Evolutionary conservation across 139 green algal genomes (phyloP).

Genomic region (Medakamo hakoo): DNA sequence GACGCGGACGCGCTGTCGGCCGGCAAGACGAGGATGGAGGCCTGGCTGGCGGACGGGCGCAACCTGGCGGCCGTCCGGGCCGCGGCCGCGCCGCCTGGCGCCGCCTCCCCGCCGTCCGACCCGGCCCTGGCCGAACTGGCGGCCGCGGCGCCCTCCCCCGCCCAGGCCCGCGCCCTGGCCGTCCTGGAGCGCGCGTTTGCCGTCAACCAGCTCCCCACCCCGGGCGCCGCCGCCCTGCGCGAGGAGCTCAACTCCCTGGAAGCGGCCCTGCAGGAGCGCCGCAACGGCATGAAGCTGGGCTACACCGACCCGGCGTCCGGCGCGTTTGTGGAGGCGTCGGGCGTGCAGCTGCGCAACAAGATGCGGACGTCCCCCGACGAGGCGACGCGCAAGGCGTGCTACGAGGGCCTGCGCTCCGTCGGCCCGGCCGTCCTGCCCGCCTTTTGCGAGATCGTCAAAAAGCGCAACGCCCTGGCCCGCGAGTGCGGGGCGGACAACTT

Average conservation of each 20-base stretch:
- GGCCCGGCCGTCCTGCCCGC: conserved; percentile 40
- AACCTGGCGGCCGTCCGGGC: conserved; percentile 33
- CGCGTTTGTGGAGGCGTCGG: conserved; percentile 22
- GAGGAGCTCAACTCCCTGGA: conserved; percentile 52
- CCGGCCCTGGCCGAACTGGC: conserved; percentile 1
- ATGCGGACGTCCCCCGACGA: conserved; percentile 49
- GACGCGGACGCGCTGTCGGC: conserved; percentile 27
- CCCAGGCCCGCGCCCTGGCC: conserved; percentile 30
- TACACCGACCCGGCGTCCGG: conserved; percentile 29
- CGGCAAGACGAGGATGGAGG: conserved; percentile 52
- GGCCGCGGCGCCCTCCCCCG: conserved; percentile 8
- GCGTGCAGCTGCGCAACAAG: conserved; percentile 51
- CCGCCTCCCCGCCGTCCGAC: neutral
- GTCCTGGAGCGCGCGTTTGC: conserved; percentile 18
- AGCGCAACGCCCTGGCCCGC: conserved; percentile 51
- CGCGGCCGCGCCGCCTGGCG: conserved; percentile 1
- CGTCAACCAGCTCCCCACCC: conserved; percentile 49
- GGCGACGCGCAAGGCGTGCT: conserved; percentile 38
- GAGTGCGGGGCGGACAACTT: conserved; percentile 50
- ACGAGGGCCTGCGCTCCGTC: conserved; percentile 44
- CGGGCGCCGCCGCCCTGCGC: conserved; percentile 8
- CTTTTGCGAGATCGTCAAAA: conserved; percentile 64
- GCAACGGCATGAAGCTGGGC: conserved; percentile 48
- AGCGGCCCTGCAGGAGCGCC: conserved; percentile 24
- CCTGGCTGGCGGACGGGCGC: conserved; percentile 28